A percentile compares a stretch with the other conserved stretches of the same genome.
These are phyloP conservation scores for Catenaria anguillulae DNA, from an alignment of 371 early-diverging fungal genomes.

Conservation along the genomic window DNA sequence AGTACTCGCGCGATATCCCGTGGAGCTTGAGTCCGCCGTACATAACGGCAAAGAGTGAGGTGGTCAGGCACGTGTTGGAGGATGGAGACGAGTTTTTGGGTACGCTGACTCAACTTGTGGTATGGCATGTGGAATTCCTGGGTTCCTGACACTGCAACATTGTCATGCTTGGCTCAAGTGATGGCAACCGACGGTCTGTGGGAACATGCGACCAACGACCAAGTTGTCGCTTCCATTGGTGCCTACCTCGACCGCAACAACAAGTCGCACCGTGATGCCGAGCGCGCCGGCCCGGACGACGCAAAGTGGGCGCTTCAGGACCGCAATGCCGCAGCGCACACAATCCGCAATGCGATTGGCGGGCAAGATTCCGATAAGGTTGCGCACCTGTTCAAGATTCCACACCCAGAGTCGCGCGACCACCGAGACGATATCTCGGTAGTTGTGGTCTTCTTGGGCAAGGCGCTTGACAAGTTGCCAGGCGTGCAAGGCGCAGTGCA, in stretches of 20 bases:
- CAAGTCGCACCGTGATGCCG: background rate
- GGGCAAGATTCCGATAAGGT: slow-evolving; percentile 22
- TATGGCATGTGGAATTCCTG: too few species aligned
- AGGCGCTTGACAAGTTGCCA: too few species aligned
- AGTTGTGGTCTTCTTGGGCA: slow-evolving; percentile 49
- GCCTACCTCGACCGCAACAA: slow-evolving; percentile 12
- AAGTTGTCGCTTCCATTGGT: slow-evolving; percentile 45
- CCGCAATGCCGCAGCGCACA: slow-evolving; percentile 67
- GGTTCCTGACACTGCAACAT: too few species aligned
- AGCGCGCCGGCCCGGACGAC: too few species aligned
- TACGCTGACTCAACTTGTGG: too few species aligned
- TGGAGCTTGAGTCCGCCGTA: slow-evolving; percentile 84
- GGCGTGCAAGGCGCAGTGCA: too few species aligned
- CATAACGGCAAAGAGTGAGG: slow-evolving; percentile 74
- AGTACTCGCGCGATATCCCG: too few species aligned
- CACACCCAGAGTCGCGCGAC: slow-evolving; percentile 40
- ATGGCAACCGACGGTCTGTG: slow-evolving; percentile 89
- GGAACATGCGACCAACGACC: slow-evolving; percentile 62
- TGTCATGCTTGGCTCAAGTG: too few species aligned
- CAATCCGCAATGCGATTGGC: slow-evolving; percentile 65
- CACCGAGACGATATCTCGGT: slow-evolving; percentile 90
- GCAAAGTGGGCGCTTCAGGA: slow-evolving; percentile 25
- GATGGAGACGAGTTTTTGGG: background rate
- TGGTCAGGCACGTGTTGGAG: slow-evolving; percentile 19
- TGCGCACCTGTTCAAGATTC: slow-evolving; percentile 35